A percentile compares a stretch with the other conserved stretches of the same genome.
These are phyloP conservation scores for Geotrichum citri-aurantii DNA, from an alignment of 1,139 yeast species.

Conservation along the genomic window DNA sequence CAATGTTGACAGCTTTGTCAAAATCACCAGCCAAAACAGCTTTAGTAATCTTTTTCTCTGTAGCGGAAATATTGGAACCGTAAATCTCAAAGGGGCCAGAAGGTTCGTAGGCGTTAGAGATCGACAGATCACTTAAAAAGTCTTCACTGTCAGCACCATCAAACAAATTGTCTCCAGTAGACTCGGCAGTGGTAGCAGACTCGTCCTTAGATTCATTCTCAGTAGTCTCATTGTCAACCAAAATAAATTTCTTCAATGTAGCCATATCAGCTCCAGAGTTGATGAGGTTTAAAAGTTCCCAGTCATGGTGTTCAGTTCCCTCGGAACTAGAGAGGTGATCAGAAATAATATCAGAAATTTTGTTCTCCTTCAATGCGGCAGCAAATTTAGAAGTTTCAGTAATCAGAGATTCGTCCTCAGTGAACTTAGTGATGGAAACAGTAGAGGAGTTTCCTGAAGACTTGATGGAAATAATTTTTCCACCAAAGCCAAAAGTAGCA, in stretches of 20 bases:
- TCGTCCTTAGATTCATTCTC: slow-evolving; percentile 28
- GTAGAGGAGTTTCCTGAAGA: slow-evolving; percentile 39
- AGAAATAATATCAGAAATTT: slow-evolving; percentile 52
- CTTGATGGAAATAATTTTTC: slow-evolving; percentile 63
- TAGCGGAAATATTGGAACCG: slow-evolving; percentile 37
- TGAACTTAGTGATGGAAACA: slow-evolving; percentile 49
- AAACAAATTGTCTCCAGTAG: slow-evolving; percentile 21
- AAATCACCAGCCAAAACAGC: slow-evolving; percentile 59
- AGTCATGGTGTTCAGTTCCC: slow-evolving; percentile 57
- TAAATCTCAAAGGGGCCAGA: slow-evolving; percentile 42
- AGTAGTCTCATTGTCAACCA: slow-evolving; percentile 20
- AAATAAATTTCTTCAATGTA: slow-evolving; percentile 29
- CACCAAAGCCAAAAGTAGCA: slow-evolving; percentile 91
- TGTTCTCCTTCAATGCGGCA: slow-evolving; percentile 53
- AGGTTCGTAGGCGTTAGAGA: slow-evolving; percentile 34
- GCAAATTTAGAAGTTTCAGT: slow-evolving; percentile 44
- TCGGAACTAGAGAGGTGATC: slow-evolving; percentile 42
- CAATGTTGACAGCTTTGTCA: slow-evolving; percentile 60
- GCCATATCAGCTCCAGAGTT: slow-evolving; percentile 42
- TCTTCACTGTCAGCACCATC: slow-evolving; percentile 32
- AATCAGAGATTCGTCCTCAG: slow-evolving; percentile 36
- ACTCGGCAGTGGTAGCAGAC: slow-evolving; percentile 17
- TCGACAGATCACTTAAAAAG: slow-evolving; percentile 29
- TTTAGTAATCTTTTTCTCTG: slow-evolving; percentile 47
- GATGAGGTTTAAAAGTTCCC: slow-evolving; percentile 64